phyloP scores from a whole-genome alignment of 2,329 filamentous ascomycete genomes.

The Pseudocercospora fijiensis region DNA sequence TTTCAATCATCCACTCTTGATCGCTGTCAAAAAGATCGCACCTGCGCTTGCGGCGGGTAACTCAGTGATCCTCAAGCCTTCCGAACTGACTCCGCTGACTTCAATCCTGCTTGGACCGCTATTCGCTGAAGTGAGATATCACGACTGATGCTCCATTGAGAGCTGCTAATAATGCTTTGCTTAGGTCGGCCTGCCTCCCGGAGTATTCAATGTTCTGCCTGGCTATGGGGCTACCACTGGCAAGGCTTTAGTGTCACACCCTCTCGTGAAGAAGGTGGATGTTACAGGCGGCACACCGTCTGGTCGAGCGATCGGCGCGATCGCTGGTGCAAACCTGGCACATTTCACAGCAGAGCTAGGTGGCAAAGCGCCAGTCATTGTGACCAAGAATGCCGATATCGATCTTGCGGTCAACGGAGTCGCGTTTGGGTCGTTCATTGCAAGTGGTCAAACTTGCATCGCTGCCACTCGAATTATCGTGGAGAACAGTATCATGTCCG shows the following conservation, averaged over 20 bases:
- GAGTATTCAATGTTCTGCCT: slow-evolving; percentile 73
- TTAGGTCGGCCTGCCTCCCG: slow-evolving; percentile 69
- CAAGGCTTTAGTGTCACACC: slow-evolving; percentile 66
- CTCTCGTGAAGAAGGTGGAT: slow-evolving; percentile 71
- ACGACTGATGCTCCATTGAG: too few species aligned
- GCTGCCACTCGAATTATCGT: slow-evolving; percentile 57
- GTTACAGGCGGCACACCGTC: slow-evolving; percentile 75
- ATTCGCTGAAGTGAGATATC: slow-evolving; percentile 53
- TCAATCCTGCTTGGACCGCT: slow-evolving; percentile 61
- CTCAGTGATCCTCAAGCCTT: slow-evolving; percentile 57
- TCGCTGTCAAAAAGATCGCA: slow-evolving; percentile 77
- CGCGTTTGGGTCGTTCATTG: slow-evolving; percentile 56
- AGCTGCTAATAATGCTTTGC: not conserved
- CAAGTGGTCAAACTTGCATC: slow-evolving; percentile 59
- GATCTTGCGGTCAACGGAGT: slow-evolving; percentile 58
- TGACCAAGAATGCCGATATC: slow-evolving; percentile 49
- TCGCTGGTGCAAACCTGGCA: slow-evolving; percentile 65
- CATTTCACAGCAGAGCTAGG: slow-evolving; percentile 60
- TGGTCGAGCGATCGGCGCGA: slow-evolving; percentile 64
- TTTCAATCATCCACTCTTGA: slow-evolving; percentile 77
- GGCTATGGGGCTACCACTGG: slow-evolving; percentile 69
- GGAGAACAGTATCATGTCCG: slow-evolving; percentile 51
- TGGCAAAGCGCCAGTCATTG: slow-evolving; percentile 59
- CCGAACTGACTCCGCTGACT: slow-evolving; percentile 57
- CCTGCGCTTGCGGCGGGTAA: slow-evolving; percentile 61